Conservation (phyloP, 2,329 filamentous ascomycete genomes). For the Stenocarpella maydis region DNA sequence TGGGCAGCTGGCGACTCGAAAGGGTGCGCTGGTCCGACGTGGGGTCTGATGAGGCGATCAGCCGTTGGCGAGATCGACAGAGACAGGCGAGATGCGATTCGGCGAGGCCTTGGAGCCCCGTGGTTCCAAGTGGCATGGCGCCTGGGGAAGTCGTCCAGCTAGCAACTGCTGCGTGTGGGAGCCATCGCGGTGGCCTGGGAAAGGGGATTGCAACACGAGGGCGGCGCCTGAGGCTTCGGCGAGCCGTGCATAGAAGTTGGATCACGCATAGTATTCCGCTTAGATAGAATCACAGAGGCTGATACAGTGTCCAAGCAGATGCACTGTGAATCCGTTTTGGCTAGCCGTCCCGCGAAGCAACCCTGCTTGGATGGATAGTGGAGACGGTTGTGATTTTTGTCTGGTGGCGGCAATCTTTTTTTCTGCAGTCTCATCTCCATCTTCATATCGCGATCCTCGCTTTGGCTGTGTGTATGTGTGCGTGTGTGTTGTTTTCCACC, state of each 20-base stretch:
- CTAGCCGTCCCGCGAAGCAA: conserved; percentile 24
- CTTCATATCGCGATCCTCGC: conserved; percentile 34
- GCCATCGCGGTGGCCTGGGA: background rate
- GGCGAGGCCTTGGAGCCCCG: conserved; percentile 14
- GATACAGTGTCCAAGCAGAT: background rate
- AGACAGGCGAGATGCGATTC: conserved; percentile 27
- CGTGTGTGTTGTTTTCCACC: background rate
- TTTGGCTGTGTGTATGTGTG: background rate
- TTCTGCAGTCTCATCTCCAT: conserved; percentile 26
- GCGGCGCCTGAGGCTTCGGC: conserved; percentile 23
- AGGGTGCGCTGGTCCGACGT: conserved; percentile 29
- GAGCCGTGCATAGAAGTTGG: conserved; percentile 1
- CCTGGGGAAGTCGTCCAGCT: conserved; percentile 22
- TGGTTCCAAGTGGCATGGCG: conserved; percentile 21
- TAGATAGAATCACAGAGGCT: too few relatives aligned
- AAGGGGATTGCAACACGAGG: conserved; percentile 24
- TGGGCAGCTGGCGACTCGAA: conserved; percentile 4
- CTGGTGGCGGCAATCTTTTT: conserved; percentile 20
- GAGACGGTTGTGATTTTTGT: conserved; percentile 27
- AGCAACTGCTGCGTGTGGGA: conserved; percentile 14
- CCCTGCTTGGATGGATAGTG: conserved; percentile 1
- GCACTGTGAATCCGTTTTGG: conserved; percentile 24
- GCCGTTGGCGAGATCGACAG: conserved; percentile 33
- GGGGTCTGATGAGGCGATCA: conserved; percentile 29
- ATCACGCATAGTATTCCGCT: too few relatives aligned